Evolutionary conservation across 176 grass and related monocot genomes (phyloP), one percentile per base, ranked within the genome.

Genomic region (Saccharum officinarum): DNA sequence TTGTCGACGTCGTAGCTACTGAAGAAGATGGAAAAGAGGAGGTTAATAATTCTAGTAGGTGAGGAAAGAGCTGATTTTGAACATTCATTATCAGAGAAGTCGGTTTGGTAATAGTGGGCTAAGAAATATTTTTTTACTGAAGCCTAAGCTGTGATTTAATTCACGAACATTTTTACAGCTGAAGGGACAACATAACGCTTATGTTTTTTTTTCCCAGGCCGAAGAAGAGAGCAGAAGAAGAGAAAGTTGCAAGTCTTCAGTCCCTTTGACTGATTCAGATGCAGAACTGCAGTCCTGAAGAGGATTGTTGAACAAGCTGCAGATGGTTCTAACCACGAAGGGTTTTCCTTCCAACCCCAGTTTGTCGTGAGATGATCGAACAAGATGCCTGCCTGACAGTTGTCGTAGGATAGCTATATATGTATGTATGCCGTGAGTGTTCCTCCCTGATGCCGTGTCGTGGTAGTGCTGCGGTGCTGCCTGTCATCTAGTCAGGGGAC

Each of bases 1-100:
- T 93, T 84, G 90, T 99, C 1, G 97, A 99, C 70, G 75, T 96
- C 59, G 26, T 94, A 62, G 70, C 84, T 77, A 96, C 82, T 45
- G 93, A 94, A 73, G 88, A 94, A 87, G 84, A 88, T 76, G 72
- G 79, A 50, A 90, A 81, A 23, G 91, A 92, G 39, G 90, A 97
- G 50, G 59, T 73, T 76, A 89, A 84, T 87, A 91, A 84, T 86
- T 84, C 92, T 44, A 92, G 87, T 17, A 94, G 90, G 92, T 94
- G 60, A 84, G 82, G 69, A 55, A 52, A 60, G 11, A 50, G 2
- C 16, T 8, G 60, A 39, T n/a, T 30, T 33, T 68, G 40, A 31
- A 9, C 61, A 23, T 17, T 17, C 47, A 50, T 50, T 17, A 50
- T 50, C 15, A 50, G 46, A 16, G 3, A 71, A 36, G 10, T 76